Evolutionary conservation across 768 basidiomycete genomes (phyloP).

Genomic region (Mrakia frigida): DNA sequence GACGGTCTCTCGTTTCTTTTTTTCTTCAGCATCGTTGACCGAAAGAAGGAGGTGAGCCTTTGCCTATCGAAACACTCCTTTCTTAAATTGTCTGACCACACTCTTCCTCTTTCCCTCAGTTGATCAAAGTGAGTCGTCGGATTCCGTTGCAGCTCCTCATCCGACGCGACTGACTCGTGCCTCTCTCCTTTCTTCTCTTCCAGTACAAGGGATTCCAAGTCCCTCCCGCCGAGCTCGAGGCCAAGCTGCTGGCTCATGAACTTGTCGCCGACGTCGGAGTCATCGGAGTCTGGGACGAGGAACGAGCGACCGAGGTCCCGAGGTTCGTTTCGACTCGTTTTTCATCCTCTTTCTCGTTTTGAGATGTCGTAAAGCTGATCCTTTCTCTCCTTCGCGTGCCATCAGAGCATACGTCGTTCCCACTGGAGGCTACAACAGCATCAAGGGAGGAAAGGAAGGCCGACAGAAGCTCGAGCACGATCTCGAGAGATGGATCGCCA

Average conservation of each 20-base stretch:
- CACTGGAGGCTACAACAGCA: conserved; percentile 32
- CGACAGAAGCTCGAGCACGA: conserved; percentile 42
- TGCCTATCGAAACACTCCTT: neutral
- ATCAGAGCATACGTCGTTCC: conserved; percentile 47
- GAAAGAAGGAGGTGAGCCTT: conserved; percentile 41
- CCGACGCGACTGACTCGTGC: neutral
- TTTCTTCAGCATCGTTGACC: conserved; percentile 41
- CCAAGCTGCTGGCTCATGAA: conserved; percentile 65
- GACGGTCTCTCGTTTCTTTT: neutral
- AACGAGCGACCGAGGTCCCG: conserved; percentile 75
- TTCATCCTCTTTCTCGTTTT: neutral
- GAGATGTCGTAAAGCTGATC: neutral
- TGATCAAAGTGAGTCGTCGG: neutral
- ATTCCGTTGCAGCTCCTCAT: too few relatives aligned
- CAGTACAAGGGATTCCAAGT: conserved; percentile 52
- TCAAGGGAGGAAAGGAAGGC: conserved; percentile 39
- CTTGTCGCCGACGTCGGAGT: conserved; percentile 74
- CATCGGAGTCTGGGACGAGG: conserved; percentile 62
- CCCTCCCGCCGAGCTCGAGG: conserved; percentile 82
- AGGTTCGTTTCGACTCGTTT: conserved; percentile 48
- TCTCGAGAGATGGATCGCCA: conserved; percentile 62
- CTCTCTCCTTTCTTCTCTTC: conserved; percentile 38
- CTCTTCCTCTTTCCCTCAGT: neutral
- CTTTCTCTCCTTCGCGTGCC: neutral
- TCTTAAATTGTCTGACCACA: neutral